Conservation (phyloP, 1,284 basidiomycete genomes). For the Ceratobasidium theobromae region DNA sequence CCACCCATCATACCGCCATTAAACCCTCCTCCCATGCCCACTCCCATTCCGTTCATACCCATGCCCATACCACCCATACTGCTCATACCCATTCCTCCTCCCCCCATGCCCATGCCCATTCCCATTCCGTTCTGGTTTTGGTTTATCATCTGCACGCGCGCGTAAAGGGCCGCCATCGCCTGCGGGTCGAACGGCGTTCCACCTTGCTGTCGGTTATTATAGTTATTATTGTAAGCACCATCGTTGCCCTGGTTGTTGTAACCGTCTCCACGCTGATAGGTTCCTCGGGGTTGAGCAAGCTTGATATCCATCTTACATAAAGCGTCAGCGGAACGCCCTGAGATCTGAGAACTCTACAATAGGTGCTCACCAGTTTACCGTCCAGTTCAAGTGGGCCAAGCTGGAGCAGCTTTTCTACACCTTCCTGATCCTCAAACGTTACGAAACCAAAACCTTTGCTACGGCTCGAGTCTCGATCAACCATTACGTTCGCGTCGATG, state of each 20-base stretch:
- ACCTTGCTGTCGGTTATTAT: constrained; percentile 7
- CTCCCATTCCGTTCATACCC: constrained; percentile 48
- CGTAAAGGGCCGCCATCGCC: constrained; percentile 75
- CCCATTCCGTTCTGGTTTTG: constrained; percentile 42
- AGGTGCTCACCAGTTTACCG: constrained; percentile 74
- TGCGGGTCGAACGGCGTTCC: constrained; percentile 76
- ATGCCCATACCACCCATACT: constrained; percentile 47
- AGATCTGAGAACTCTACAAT: background rate
- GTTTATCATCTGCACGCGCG: constrained; percentile 61
- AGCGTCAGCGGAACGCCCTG: background rate
- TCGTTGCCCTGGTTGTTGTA: constrained; percentile 32
- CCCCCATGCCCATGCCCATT: constrained; percentile 51
- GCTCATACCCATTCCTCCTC: constrained; percentile 49
- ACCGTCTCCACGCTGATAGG: constrained; percentile 61
- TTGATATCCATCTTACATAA: constrained; percentile 87
- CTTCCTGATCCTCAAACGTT: constrained; percentile 84
- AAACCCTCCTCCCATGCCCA: constrained; percentile 50
- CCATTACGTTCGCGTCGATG: constrained; percentile 97
- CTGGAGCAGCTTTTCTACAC: constrained; percentile 81
- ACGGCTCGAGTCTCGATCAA: constrained; percentile 92
- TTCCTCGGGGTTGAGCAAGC: constrained; percentile 76
- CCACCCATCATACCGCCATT: constrained; percentile 53
- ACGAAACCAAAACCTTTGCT: constrained; percentile 99
- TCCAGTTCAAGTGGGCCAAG: constrained; percentile 87
- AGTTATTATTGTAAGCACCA: constrained; percentile 34